Evolutionary conservation across 2,329 filamentous ascomycete genomes (phyloP), one percentile per base, ranked within the genome.

Genomic region (Raffaelea albimanens): DNA sequence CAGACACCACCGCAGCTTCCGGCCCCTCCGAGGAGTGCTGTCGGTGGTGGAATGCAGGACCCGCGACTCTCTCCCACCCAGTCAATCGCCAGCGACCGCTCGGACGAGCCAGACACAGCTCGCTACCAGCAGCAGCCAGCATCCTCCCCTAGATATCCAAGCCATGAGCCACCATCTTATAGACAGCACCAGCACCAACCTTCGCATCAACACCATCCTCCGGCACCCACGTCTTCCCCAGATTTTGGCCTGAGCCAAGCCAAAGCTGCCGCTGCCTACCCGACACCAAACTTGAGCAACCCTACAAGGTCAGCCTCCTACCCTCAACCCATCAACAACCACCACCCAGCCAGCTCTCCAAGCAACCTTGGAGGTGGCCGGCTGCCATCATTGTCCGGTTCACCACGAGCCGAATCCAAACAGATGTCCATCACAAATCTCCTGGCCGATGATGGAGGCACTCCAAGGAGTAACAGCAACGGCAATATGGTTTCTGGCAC

Each of bases 361-460:
- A 29, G 25, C n/a, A n/a, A n/a, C 25, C 25, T 29, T 29, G 25
- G 25, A 7, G 25, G 25, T 7, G 25, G 13, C 25, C 25, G 25
- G 7, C 25, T 29, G 25, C 25, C 25, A 13, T 29, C 25, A 7
- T 7, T 29, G 25, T 29, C 25, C 13, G 25, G 25, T 13, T 29
- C 25, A 7, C 59, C 60, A 2, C 54, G 54, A 20, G 51, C 57
- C 18, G 59, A 59, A 38, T 31, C 54, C 23, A 59, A 57, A 47
- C 57, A 57, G 18, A 62, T 63, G 59, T 58, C 57, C 44, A 62
- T 63, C 39, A 58, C 56, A 18, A 61, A 54, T 49, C 57, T 63
- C 8, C 54, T 63, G 5, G 56, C 53, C 49, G 54, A 55, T 16
- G 53, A 55, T n/a, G 47, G 47, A 18, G 39, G 25, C 14, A n/a